phyloP scores from a whole-genome alignment of 345 rosid genomes.

The Citrus glauca region DNA sequence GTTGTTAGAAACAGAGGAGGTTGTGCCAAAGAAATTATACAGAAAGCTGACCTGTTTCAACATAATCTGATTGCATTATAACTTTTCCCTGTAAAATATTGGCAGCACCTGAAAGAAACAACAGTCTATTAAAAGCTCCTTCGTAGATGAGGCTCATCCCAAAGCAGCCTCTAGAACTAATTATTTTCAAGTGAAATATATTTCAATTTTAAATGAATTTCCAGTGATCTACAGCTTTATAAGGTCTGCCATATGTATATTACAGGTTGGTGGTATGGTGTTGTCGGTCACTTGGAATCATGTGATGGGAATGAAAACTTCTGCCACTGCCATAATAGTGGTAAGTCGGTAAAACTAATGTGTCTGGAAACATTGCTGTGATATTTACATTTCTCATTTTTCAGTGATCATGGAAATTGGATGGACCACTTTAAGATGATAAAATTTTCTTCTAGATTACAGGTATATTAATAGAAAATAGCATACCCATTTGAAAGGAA shows the following conservation, averaged over 20 bases:
- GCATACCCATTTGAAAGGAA: neutral
- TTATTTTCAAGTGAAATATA: neutral
- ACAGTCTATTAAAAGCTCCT: neutral
- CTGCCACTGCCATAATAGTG: constrained; percentile 61
- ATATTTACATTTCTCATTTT: constrained; percentile 13
- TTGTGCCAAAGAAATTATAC: neutral
- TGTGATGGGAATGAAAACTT: constrained; percentile 68
- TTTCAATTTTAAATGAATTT: neutral
- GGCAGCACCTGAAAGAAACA: neutral
- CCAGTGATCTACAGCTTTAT: neutral
- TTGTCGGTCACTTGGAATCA: constrained; percentile 80
- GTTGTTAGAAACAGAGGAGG: neutral
- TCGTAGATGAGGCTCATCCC: neutral
- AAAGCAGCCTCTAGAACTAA: neutral
- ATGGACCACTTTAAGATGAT: neutral
- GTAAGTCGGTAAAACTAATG: constrained; percentile 36
- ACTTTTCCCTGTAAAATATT: constrained; percentile 1
- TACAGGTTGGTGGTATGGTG: constrained; percentile 98
- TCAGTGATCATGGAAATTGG: neutral
- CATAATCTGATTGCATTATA: neutral
- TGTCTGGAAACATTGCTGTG: constrained; percentile 17
- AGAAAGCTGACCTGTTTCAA: neutral
- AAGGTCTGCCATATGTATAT: constrained; percentile 3
- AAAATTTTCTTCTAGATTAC: neutral
- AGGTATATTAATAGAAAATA: neutral